A percentile compares a stretch with the other conserved stretches of the same genome.
phyloP scores from a whole-genome alignment of 1,284 basidiomycete genomes.

The Coniferiporia weirii region DNA sequence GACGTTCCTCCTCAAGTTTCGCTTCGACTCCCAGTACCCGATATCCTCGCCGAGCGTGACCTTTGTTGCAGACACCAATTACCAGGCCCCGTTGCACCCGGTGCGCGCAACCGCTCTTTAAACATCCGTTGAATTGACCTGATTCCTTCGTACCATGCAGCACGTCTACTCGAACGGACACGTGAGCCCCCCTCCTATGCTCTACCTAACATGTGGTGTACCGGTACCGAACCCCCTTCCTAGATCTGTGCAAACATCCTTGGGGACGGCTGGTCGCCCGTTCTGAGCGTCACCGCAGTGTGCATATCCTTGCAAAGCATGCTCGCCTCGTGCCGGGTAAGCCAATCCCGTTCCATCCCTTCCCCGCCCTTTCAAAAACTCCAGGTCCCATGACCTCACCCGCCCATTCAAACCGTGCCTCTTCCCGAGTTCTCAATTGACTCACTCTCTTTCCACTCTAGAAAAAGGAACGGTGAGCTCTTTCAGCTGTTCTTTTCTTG shows the following conservation, averaged over 20 bases:
- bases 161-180: conserved; percentile 85
- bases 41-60: conserved; percentile 81
- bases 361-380: background rate
- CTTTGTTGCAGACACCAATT: conserved; percentile 62
- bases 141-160: conserved; percentile 31
- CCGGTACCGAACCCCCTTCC: too few relatives aligned
- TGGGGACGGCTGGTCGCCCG: conserved; percentile 82
- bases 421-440: background rate
- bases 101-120: conserved; percentile 37
- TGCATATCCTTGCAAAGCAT: conserved; percentile 83
- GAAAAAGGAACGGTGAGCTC: conserved; percentile 20
- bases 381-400: conserved; percentile 1
- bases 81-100: conserved; percentile 66
- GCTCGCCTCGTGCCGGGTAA: conserved; percentile 81
- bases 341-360: background rate
- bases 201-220: background rate
- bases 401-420: conserved; percentile 12
- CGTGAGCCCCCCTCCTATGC: conserved; percentile 28
- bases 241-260: conserved; percentile 84
- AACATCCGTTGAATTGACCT: conserved; percentile 3
- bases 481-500: background rate
- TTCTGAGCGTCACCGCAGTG: conserved; percentile 70
- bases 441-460: conserved; percentile 1
- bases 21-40: conserved; percentile 71
- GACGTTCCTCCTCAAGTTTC: conserved; percentile 69